phyloP scores from a whole-genome alignment of 805 yeast genomes.

The Yarrowia bubula region DNA sequence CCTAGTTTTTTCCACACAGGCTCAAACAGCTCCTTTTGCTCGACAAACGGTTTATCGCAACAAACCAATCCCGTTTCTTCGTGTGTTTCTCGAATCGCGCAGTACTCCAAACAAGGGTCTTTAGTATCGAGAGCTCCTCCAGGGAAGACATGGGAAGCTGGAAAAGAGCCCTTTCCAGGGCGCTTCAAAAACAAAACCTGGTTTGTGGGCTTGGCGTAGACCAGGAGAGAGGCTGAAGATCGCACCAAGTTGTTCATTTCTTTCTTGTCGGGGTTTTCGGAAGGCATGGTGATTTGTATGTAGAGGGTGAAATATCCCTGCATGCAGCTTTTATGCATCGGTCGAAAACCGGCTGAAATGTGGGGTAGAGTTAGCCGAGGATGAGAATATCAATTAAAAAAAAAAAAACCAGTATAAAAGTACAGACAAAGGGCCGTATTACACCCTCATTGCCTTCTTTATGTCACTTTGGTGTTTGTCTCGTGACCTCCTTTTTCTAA shows the following conservation, averaged over 20 bases:
- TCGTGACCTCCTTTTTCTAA: too few species aligned
- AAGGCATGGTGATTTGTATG: not conserved
- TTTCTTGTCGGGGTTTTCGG: not conserved
- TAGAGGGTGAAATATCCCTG: not conserved
- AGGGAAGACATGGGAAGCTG: conserved; percentile 38
- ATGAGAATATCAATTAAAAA: too few species aligned
- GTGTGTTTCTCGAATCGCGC: conserved; percentile 39
- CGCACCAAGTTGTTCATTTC: conserved; percentile 13
- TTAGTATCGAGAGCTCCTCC: conserved; percentile 37
- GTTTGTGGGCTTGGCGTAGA: conserved; percentile 31
- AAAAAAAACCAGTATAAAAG: too few species aligned
- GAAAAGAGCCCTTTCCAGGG: conserved; percentile 36
- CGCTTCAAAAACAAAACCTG: conserved; percentile 36
- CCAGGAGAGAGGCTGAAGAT: conserved; percentile 34
- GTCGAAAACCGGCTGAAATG: not conserved
- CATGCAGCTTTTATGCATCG: conserved; percentile 16
- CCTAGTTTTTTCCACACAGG: conserved; percentile 29
- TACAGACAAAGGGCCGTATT: too few species aligned
- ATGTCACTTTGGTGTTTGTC: too few species aligned
- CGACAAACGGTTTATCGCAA: conserved; percentile 17
- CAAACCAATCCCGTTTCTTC: conserved; percentile 38
- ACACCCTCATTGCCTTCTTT: too few species aligned
- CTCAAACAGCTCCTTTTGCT: conserved; percentile 29
- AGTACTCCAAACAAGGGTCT: conserved; percentile 33
- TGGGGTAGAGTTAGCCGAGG: conserved; percentile 7